phyloP scores from a whole-genome alignment of 352 stramenopile species.

The Phytophthora agathidicida region DNA sequence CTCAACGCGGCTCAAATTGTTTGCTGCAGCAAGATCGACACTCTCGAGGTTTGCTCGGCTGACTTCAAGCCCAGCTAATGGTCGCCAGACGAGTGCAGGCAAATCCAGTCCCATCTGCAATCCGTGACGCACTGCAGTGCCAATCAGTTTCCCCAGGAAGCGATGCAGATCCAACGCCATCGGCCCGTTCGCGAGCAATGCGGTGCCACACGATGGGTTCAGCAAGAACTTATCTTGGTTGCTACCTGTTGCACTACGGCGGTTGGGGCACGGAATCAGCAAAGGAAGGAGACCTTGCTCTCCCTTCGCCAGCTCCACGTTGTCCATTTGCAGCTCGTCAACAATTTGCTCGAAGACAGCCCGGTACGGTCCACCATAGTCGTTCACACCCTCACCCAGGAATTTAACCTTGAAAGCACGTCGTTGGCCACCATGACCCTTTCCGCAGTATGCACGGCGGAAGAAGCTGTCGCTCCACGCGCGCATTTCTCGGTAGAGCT shows the following conservation, averaged over 20 bases:
- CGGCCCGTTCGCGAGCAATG: conserved; percentile 79
- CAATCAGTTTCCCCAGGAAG: conserved; percentile 97
- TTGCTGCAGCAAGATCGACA: conserved; percentile 75
- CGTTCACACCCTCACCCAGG: conserved; percentile 98
- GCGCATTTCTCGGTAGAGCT: conserved; percentile 97
- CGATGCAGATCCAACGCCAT: conserved; percentile 94
- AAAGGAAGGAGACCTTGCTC: conserved; percentile 88
- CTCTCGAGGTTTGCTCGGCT: conserved; percentile 77
- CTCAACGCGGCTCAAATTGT: conserved; percentile 73
- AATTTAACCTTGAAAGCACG: conserved; percentile 99
- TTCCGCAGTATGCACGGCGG: conserved; percentile 96
- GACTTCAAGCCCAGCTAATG: conserved; percentile 82
- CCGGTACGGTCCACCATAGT: conserved; percentile 98
- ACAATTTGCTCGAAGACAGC: conserved; percentile 98
- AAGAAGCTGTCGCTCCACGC: conserved; percentile 95
- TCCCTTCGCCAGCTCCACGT: conserved; percentile 84
- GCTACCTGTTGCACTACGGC: conserved; percentile 80
- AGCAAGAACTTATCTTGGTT: conserved; percentile 94
- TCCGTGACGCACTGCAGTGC: conserved; percentile 95
- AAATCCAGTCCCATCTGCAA: conserved; percentile 95
- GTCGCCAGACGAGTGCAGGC: conserved; percentile 87
- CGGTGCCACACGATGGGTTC: conserved; percentile 83
- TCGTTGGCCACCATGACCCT: conserved; percentile 97
- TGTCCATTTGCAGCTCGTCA: conserved; percentile 94
- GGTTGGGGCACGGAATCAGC: conserved; percentile 90